phyloP scores from a whole-genome alignment of 179 eudicot genomes.

The Silene noctiflora region DNA sequence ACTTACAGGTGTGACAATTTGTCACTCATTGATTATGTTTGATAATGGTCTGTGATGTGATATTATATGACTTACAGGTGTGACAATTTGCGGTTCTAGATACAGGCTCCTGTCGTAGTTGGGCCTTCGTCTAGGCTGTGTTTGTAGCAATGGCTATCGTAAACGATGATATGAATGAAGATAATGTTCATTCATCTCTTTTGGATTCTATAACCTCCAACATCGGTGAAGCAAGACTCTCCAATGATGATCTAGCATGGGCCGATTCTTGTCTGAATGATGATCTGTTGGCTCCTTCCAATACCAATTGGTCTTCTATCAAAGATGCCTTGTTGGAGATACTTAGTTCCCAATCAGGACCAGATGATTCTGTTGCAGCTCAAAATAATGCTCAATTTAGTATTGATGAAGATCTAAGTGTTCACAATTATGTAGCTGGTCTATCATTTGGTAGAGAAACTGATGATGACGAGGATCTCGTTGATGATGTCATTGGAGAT shows the following conservation, averaged over 20 bases:
- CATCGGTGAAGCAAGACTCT: conserved; percentile 29
- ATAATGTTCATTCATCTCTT: conserved; percentile 20
- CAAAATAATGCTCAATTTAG: conserved; percentile 12
- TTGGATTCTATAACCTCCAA: conserved; percentile 23
- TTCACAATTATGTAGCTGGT: conserved; percentile 16
- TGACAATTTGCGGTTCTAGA: neutral
- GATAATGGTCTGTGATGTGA: neutral
- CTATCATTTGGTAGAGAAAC: conserved; percentile 6
- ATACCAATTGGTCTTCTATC: conserved; percentile 44
- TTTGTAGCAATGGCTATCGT: conserved; percentile 31
- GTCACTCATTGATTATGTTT: neutral
- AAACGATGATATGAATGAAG: conserved; percentile 34
- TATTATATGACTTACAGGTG: conserved; percentile 14
- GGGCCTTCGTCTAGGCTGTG: neutral
- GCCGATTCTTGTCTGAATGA: conserved; percentile 60
- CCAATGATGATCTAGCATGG: conserved; percentile 60
- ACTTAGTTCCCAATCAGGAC: conserved; percentile 31
- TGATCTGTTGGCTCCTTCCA: conserved; percentile 37
- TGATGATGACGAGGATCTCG: conserved; percentile 25
- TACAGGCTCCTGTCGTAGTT: neutral
- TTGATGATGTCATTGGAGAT: conserved; percentile 27
- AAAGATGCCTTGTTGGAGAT: conserved; percentile 48
- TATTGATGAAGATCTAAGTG: conserved; percentile 15
- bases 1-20: too few species aligned
- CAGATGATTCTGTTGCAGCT: conserved; percentile 18